Evolutionary conservation across 2,329 filamentous ascomycete genomes (phyloP).

Genomic region (Waltergamsia citrina): DNA sequence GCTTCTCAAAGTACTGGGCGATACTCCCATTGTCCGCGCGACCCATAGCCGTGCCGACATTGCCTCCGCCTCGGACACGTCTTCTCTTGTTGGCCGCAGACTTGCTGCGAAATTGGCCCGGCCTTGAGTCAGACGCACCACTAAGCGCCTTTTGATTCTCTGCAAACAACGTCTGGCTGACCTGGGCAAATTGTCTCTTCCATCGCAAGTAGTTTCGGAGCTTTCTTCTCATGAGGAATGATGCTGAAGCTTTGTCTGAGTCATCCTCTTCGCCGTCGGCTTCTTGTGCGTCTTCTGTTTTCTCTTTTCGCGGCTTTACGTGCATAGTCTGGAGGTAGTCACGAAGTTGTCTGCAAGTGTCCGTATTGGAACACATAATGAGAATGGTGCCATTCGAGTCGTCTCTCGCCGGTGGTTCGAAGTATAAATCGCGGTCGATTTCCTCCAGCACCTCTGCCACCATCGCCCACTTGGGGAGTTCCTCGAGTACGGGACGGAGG

Average conservation of each 20-base stretch:
- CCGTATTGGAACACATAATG: constrained; percentile 88
- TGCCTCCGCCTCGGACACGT: constrained; percentile 70
- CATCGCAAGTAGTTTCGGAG: constrained; percentile 80
- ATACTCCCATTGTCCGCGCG: constrained; percentile 67
- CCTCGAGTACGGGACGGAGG: constrained; percentile 75
- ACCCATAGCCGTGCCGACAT: constrained; percentile 42
- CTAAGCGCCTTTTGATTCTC: constrained; percentile 73
- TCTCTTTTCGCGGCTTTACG: constrained; percentile 46
- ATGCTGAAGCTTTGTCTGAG: constrained; percentile 58
- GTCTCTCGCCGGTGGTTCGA: constrained; percentile 66
- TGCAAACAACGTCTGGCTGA: constrained; percentile 68
- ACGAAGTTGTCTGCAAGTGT: constrained; percentile 77
- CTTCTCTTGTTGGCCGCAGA: constrained; percentile 79
- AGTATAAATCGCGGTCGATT: constrained; percentile 83
- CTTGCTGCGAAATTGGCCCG: constrained; percentile 39
- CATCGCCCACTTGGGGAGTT: constrained; percentile 87
- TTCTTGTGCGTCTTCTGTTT: constrained; percentile 7
- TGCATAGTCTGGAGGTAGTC: constrained; percentile 92
- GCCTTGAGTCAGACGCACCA: constrained; percentile 50
- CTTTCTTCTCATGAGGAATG: constrained; percentile 83
- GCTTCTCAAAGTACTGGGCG: constrained; percentile 71
- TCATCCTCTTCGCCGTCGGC: constrained; percentile 25
- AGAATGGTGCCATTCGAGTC: constrained; percentile 87
- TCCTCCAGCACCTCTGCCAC: constrained; percentile 87
- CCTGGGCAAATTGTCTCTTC: constrained; percentile 82